Evolutionary conservation across 2,329 filamentous ascomycete genomes (phyloP), one percentile per base, ranked within the genome.

Genomic region (Diaporthe amygdali): DNA sequence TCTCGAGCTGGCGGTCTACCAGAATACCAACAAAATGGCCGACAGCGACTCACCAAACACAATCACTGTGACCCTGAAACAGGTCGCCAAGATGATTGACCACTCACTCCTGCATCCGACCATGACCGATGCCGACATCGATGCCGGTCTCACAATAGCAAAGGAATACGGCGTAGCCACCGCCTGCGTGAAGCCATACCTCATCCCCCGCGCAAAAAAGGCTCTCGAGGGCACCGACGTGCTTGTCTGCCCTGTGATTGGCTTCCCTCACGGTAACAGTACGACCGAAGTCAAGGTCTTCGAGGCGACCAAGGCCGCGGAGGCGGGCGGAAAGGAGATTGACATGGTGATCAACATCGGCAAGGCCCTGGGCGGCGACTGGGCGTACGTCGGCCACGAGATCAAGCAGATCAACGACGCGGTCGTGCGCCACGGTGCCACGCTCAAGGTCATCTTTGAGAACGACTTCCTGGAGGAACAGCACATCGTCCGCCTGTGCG

Each of bases 291-390:
- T 86, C 72, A 91, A 91, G 75, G 83, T 88, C 1, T 78, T 81
- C 30, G 89, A 91, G 74, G 87, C 89, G 0, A 77, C 76, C 0
- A 81, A 82, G 1, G 88, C 88, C 0, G 83, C 82, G 0, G 74
- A 79, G 3, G 82, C 82, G 0, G 89, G 88, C 2, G 88, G 84
- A 1, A 74, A 78, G 1, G 89, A 91, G 76, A 85, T 91, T 30
- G 89, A 91, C 76, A 87, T 91, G 85, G 88, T 91, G 1, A 81
- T 91, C 73, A 90, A 91, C 70, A 78, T 91, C 14, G 89, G 89
- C 41, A 90, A 90, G 74, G 88, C 82, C 0, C 83, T 90, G 0
- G 80, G 86, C 20, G 84, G 83, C 0, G 86, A 91, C 37, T 91
- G 88, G 88, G 82, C 82, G 8, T 91, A 90, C 72, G 87, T 91